Base-by-base conservation (phyloP, 176 grass and related monocot species). In the Musa itinerans region DNA sequence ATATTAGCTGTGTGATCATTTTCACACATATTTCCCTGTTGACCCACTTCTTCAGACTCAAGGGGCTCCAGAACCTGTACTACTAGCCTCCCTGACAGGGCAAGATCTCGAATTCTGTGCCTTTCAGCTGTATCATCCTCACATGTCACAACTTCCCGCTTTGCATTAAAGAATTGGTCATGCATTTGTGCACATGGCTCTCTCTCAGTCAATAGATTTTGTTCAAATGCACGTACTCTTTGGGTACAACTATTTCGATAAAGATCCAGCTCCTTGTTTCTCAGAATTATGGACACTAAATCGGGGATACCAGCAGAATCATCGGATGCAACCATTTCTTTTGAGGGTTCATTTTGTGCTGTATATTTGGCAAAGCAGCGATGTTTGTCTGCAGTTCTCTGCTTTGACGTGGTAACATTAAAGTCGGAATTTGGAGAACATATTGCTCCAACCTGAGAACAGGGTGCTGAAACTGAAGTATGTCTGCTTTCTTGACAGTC, bases 181-280 rank as follows among this genome's bases (percentile, higher is more conserved):
- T 71, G 78, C 59, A 79, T 89, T 85, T 79, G 57, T 76, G 68
- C 76, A 74, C 69, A 24, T 48, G 66, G 71, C 65, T 76, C 71
- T 80, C 82, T 81, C 49, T 77, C 68, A 73, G 49, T 58, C 56
- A 75, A 63, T 73, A 69, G 65, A 22, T 52, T 83, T 73, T 89
- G 94, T 66, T 87, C 82, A 75, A 98, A 65, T 80, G 95, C 95
- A 50, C 55, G 89, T 61, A 99, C 89, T 49, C 95, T 80, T 54
- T 99, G 90, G 55, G 88, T 99, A 78, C 84, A 92, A 13, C 95
- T 86, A 73, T 78, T 89, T 74, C 89, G 82, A 77, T 80, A 87
- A 52, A 87, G 81, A 49, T 89, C 88, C n/a, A 56, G 77, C 64
- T 93, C 88, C 71, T 93, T 87, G 79, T 79, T 87, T 79, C 87